Base-by-base conservation (phyloP, 345 rosid species). In the Lumnitzera racemosa region DNA sequence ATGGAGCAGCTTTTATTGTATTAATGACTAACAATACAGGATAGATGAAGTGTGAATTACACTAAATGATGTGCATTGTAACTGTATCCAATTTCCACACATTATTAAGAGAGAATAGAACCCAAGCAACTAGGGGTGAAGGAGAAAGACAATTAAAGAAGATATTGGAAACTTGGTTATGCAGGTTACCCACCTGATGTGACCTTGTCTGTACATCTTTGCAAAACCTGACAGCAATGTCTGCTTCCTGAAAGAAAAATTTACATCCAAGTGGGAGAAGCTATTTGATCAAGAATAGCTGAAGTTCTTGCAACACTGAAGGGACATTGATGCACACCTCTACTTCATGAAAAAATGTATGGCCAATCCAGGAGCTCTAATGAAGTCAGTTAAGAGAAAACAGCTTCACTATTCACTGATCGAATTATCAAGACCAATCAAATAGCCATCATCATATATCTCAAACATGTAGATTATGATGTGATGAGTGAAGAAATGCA, bases 161-260 rank as follows among this genome's bases (percentile, higher is more conserved):
- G 74, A 49, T 65, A 70, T 70, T 29, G 56, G 68, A 68, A 63
- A 67, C 59, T 62, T 74, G 68, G 61, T 62, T 13, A 29, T 62
- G 60, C 56, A 13, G 59, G 81, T 46, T 85, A 94, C 99, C 49
- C 82, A 94, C 99, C 95, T 50, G 11, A 59, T 83, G 88, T 41
- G 97, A 84, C 82, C 99, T 78, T 49, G 76, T 72, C 82, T 94
- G 90, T 27, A 90, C 95, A 70, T 88, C 97, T 74, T 86, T 94
- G 87, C 97, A 94, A 70, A 94, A 90, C 31, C 89, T 78, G 78
- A 94, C 76, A 36, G 70, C 97, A 63, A 86, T 61, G 67, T 94
- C 99, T 11, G 67, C 52, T 5, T 80, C 95, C 97, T 90, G 76
- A 72, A 31, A 62, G 63, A 64, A 3, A 47, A 63, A 70, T 29